A percentile compares a stretch with the other conserved stretches of the same genome.
These are phyloP conservation scores for Phalaenopsis hybrid DNA, from an alignment of 116 monocot genomes.

Conservation along the genomic window DNA sequence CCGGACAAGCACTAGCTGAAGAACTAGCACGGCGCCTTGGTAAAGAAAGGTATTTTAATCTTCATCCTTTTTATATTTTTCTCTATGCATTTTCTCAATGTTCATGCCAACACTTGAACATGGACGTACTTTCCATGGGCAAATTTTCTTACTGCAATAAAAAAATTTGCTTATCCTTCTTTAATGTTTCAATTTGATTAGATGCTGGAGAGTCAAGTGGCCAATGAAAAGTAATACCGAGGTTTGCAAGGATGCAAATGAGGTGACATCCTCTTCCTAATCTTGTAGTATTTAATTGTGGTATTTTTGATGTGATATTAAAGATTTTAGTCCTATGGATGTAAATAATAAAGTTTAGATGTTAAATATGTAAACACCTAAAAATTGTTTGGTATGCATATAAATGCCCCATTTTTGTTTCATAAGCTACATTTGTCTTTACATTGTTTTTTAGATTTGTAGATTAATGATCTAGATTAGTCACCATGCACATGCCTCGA, in stretches of 20 bases:
- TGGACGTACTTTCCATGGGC: no score
- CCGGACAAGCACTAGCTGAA: conserved; percentile 32
- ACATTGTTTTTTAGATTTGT: not conserved
- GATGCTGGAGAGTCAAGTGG: conserved; percentile 94
- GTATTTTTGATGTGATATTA: no score
- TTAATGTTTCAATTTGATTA: conserved; percentile 15
- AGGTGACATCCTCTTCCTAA: conserved; percentile 37
- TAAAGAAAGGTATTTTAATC: conserved; percentile 28
- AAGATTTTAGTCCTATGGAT: no score
- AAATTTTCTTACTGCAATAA: no score
- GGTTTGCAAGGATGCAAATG: conserved; percentile 94
- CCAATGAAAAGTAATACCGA: conserved; percentile 52
- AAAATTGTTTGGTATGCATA: no score
- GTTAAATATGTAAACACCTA: no score
- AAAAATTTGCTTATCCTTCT: no score
- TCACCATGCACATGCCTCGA: not conserved
- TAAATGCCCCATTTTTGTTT: no score
- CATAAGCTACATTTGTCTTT: not conserved
- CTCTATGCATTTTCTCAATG: not conserved
- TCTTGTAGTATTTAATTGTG: no score
- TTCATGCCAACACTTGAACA: not conserved
- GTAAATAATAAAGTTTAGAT: no score
- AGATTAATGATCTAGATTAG: not conserved
- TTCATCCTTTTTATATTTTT: not conserved
- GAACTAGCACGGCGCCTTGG: conserved; percentile 31